Evolutionary conservation across 495 filamentous ascomycete genomes (phyloP).

Genomic region (Lophium mytilinum): DNA sequence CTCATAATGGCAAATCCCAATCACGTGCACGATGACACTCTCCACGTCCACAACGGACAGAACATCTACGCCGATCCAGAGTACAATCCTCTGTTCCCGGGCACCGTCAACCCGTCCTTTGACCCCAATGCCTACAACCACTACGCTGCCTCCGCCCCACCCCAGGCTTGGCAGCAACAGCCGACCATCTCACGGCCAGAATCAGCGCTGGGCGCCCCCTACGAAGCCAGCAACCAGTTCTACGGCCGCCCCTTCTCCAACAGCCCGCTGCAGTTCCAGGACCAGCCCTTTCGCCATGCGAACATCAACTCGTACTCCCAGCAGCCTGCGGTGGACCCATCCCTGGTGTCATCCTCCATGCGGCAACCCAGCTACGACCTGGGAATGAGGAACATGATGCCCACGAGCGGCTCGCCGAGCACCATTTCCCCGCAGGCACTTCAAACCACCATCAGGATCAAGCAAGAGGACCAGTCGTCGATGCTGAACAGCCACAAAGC

Average conservation of each 20-base stretch:
- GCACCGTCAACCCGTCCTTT: conserved; percentile 2
- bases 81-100: conserved; percentile 11
- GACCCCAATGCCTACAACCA: conserved; percentile 2
- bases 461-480: background rate
- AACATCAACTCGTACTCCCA: background rate
- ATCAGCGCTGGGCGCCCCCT: background rate
- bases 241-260: conserved; percentile 20
- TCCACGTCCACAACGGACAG: conserved; percentile 13
- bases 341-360: background rate
- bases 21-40: conserved; percentile 22
- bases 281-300: conserved; percentile 1
- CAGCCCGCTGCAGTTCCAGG: conserved; percentile 25
- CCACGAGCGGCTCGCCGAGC: background rate
- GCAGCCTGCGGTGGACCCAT: background rate
- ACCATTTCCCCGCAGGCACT: conserved; percentile 33
- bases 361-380: background rate
- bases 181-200: background rate
- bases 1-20: conserved; percentile 15
- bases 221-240: conserved; percentile 5
- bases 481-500: background rate
- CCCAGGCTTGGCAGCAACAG: conserved; percentile 12
- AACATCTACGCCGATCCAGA: conserved; percentile 15
- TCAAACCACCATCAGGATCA: conserved; percentile 13
- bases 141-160: background rate
- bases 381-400: background rate